Evolutionary conservation across 768 basidiomycete species (phyloP), one percentile per base, ranked within the genome.

Genomic region (Kwoniella heveanensis): DNA sequence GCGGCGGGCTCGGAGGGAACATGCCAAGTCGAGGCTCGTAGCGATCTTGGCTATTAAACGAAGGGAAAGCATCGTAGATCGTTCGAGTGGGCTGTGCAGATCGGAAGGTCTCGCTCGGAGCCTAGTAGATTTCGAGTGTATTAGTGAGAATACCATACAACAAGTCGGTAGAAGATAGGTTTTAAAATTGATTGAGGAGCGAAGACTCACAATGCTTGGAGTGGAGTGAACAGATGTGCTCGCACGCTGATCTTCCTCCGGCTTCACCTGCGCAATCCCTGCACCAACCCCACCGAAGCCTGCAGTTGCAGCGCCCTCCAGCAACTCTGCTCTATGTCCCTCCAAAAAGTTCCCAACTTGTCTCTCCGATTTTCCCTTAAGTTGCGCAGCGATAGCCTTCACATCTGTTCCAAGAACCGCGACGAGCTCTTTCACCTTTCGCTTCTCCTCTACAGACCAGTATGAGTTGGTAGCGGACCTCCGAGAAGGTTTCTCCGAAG

Each of bases 391-490:
- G 54, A 91, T 87, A n/a, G 85, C 83, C 69, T 86, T 85, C 70
- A 87, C 87, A 71, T 90, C 85, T 57, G 85, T 83, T 36, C 88
- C 88, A 74, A 88, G 83, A 62, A 85, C 82, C n/a, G 81, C 80
- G 19, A 89, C 81, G 39, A 90, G 82, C 17, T 82, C 76, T 51
- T 86, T 69, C 71, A 90, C 87, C 50, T 84, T 68, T 36, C 64
- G 63, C 82, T 86, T 87, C 70, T 91, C 89, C 36, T 86, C 85
- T 9, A 85, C 85, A 2, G 86, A 85, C 88, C 89, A 90, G 52
- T 84, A 83, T 39, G 77, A 80, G 27, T 74, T 82, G 51, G 82
- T 73, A 8, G 75, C 67, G 57, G 67, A 54, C 52, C 64, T 65
- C 8, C 59, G 39, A 2, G 48, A 26, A 19, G 57, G 53, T 24